phyloP scores from a whole-genome alignment of 1,284 basidiomycete genomes.

The Sporisorium iseilematis-ciliati region DNA sequence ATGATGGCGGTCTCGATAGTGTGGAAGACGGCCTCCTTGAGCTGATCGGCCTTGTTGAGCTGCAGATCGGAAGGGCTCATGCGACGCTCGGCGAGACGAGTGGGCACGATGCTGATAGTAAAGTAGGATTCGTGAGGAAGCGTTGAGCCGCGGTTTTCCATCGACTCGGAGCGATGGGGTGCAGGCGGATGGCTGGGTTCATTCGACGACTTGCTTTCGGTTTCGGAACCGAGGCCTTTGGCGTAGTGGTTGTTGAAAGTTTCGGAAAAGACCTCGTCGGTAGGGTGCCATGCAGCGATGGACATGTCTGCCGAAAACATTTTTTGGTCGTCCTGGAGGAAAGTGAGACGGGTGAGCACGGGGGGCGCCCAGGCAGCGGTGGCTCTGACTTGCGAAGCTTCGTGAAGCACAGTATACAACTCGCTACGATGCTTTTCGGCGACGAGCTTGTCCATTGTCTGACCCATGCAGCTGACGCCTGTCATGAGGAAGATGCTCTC shows the following conservation, averaged over 20 bases:
- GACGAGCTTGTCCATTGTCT: slow-evolving; percentile 55
- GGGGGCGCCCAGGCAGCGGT: slow-evolving; percentile 50
- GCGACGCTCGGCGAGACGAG: slow-evolving; percentile 46
- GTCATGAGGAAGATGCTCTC: slow-evolving; percentile 56
- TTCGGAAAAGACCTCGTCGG: slow-evolving; percentile 61
- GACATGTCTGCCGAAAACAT: slow-evolving; percentile 55
- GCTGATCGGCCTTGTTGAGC: slow-evolving; percentile 44
- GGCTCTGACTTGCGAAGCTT: slow-evolving; percentile 46
- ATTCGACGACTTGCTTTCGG: slow-evolving; percentile 19
- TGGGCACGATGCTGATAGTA: slow-evolving; percentile 56
- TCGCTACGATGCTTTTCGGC: slow-evolving; percentile 22
- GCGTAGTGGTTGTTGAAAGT: slow-evolving; percentile 44
- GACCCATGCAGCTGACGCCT: slow-evolving; percentile 54
- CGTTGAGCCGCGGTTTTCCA: slow-evolving; percentile 22
- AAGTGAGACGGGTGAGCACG: slow-evolving; percentile 54
- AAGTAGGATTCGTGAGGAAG: slow-evolving; percentile 61
- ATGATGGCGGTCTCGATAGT: slow-evolving; percentile 56
- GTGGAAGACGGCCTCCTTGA: slow-evolving; percentile 56
- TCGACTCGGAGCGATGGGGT: slow-evolving; percentile 17
- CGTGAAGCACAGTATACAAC: slow-evolving; percentile 51
- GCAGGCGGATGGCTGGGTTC: not conserved
- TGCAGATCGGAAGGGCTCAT: slow-evolving; percentile 48
- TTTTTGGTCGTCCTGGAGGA: slow-evolving; percentile 50
- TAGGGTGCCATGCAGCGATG: slow-evolving; percentile 63
- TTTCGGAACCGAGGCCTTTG: slow-evolving; percentile 12